phyloP scores from a whole-genome alignment of 2,329 filamentous ascomycete species.

The Penicillium oxalicum region DNA sequence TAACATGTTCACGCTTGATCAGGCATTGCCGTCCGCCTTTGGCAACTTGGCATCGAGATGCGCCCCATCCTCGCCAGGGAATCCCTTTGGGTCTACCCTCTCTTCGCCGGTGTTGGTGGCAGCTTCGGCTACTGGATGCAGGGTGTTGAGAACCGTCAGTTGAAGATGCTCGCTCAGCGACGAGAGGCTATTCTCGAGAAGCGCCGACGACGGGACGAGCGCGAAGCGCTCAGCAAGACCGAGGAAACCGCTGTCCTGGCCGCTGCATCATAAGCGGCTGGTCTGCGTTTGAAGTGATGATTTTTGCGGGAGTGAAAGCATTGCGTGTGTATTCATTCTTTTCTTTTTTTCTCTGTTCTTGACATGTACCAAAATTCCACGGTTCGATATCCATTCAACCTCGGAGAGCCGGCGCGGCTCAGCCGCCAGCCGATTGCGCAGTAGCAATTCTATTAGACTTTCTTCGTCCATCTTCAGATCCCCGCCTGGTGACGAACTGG shows the following conservation, averaged over 20 bases:
- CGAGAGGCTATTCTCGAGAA: constrained; percentile 82
- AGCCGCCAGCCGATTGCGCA: constrained; percentile 11
- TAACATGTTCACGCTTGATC: constrained; percentile 14
- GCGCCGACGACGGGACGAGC: constrained; percentile 68
- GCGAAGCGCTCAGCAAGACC: constrained; percentile 47
- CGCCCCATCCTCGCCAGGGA: constrained; percentile 82
- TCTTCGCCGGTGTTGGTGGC: constrained; percentile 78
- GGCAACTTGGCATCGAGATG: constrained; percentile 98
- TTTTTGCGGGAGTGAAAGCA: constrained; percentile 12
- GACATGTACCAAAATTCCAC: constrained; percentile 31
- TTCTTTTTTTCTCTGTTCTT: constrained; percentile 1
- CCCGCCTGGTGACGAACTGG: too few relatives aligned
- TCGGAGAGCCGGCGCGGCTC: constrained; percentile 10
- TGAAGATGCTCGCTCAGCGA: constrained; percentile 68
- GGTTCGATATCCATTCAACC: constrained; percentile 23
- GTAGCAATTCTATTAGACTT: constrained; percentile 15
- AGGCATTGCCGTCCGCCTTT: constrained; percentile 89
- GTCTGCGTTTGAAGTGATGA: constrained; percentile 7
- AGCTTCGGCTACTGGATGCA: constrained; percentile 97
- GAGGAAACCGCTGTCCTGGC: constrained; percentile 34
- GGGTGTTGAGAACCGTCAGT: constrained; percentile 79
- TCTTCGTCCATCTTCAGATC: neutral
- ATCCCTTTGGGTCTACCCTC: constrained; percentile 84
- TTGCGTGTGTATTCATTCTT: constrained; percentile 17
- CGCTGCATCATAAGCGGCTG: constrained; percentile 29